Conservation (phyloP, 169 alveolate genomes). For the Sarcocystis neurona region DNA sequence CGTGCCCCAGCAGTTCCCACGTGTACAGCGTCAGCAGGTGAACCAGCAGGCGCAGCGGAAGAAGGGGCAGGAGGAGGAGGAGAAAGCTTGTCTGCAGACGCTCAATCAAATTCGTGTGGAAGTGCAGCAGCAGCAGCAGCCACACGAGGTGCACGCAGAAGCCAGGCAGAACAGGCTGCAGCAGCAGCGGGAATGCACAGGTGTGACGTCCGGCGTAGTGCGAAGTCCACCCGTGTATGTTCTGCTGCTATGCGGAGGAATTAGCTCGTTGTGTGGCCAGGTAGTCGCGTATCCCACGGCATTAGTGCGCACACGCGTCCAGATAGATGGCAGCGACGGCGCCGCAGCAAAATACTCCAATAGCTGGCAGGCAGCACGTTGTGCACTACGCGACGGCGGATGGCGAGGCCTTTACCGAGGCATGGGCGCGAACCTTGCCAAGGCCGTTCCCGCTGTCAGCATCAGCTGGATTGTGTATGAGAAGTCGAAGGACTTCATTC, state of each 20-base stretch:
- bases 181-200: slow-evolving; percentile 40
- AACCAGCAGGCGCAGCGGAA: slow-evolving; percentile 11
- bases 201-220: slow-evolving; percentile 1
- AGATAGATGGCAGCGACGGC: slow-evolving; percentile 68
- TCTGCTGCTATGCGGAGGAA: slow-evolving; percentile 61
- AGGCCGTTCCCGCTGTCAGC: slow-evolving; percentile 72
- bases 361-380: slow-evolving; percentile 53
- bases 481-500: slow-evolving; percentile 53
- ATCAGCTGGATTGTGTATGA: slow-evolving; percentile 70
- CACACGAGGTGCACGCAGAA: not conserved
- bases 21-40: not conserved
- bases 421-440: slow-evolving; percentile 65
- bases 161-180: not conserved
- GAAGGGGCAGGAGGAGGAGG: slow-evolving; percentile 17
- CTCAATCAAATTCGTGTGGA: not conserved
- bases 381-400: slow-evolving; percentile 63
- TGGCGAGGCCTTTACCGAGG: slow-evolving; percentile 65
- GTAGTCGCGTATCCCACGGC: slow-evolving; percentile 67
- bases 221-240: slow-evolving; percentile 31
- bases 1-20: slow-evolving; percentile 1
- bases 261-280: slow-evolving; percentile 65
- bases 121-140: not conserved
- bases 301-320: slow-evolving; percentile 69
- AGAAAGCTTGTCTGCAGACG: too few relatives aligned
- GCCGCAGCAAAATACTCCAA: slow-evolving; percentile 41